Evolutionary conservation across 2,329 filamentous ascomycete genomes (phyloP).

Genomic region (Fusarium keratoplasticum): DNA sequence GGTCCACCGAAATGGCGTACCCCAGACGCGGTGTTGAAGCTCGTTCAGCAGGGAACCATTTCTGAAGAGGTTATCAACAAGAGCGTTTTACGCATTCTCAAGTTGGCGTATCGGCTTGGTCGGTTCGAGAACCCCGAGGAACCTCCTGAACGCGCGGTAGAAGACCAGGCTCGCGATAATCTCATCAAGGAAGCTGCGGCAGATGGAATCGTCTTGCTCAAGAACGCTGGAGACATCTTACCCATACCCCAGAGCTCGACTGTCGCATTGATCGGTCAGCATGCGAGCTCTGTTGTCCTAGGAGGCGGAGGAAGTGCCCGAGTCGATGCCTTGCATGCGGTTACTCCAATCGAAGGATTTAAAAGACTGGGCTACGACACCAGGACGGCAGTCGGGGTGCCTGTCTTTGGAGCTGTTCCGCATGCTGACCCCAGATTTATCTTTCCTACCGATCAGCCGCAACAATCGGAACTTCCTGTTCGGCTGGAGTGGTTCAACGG

Average conservation of each 20-base stretch:
- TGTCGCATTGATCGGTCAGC: neutral
- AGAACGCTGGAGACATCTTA: neutral
- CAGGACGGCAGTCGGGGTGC: neutral
- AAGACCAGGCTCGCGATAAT: neutral
- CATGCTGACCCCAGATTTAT: neutral
- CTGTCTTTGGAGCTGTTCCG: neutral
- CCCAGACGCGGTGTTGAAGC: neutral
- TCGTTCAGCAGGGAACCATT: neutral
- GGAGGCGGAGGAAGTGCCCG: neutral
- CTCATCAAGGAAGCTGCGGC: neutral
- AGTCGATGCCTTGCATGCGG: neutral
- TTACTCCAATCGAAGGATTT: neutral
- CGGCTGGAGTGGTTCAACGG: conserved; percentile 17
- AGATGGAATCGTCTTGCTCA: neutral
- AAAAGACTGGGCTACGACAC: neutral
- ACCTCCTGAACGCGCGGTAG: neutral
- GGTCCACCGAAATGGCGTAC: neutral
- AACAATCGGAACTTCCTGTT: neutral
- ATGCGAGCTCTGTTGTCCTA: neutral
- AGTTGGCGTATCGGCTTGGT: neutral
- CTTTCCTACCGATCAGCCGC: neutral
- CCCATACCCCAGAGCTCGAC: neutral
- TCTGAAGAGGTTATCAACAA: neutral
- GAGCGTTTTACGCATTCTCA: neutral
- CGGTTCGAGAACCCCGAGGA: neutral